phyloP scores from a whole-genome alignment of 495 filamentous ascomycete genomes.

The Aspergillus steynii region DNA sequence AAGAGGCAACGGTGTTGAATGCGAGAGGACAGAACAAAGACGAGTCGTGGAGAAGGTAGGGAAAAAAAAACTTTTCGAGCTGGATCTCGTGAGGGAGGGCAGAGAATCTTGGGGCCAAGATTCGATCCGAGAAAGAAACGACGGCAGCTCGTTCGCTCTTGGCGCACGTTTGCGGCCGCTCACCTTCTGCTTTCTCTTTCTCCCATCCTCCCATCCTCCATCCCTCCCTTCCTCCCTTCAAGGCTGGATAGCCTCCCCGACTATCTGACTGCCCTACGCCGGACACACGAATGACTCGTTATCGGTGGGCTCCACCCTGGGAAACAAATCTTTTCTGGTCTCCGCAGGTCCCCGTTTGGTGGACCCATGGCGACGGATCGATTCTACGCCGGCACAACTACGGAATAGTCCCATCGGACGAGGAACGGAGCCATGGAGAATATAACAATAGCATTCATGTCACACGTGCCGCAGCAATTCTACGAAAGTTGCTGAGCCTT shows the following conservation, averaged over 20 bases:
- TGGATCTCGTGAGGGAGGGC: not conserved
- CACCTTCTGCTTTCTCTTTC: not conserved
- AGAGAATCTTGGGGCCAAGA: not conserved
- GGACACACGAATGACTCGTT: not conserved
- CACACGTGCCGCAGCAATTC: not conserved
- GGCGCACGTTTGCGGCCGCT: conserved; percentile 2
- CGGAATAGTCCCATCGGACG: too few relatives aligned
- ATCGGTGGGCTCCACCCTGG: not conserved
- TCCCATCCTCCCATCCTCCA: not conserved
- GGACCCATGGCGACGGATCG: not conserved
- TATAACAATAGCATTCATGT: not conserved
- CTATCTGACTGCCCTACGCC: not conserved
- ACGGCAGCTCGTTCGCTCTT: not conserved
- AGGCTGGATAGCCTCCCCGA: not conserved
- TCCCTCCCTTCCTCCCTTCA: not conserved
- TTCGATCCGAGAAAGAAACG: not conserved
- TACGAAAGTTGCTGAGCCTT: not conserved
- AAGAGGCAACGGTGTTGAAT: not conserved
- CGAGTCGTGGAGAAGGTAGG: not conserved
- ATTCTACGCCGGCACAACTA: not conserved
- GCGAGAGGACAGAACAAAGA: not conserved
- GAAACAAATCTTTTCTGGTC: not conserved
- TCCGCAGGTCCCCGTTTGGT: not conserved
- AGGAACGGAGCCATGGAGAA: too few relatives aligned
- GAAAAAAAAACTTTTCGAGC: not conserved